Base-by-base conservation (phyloP, 2,329 filamentous ascomycete genomes). In the Didymella pinodella region DNA sequence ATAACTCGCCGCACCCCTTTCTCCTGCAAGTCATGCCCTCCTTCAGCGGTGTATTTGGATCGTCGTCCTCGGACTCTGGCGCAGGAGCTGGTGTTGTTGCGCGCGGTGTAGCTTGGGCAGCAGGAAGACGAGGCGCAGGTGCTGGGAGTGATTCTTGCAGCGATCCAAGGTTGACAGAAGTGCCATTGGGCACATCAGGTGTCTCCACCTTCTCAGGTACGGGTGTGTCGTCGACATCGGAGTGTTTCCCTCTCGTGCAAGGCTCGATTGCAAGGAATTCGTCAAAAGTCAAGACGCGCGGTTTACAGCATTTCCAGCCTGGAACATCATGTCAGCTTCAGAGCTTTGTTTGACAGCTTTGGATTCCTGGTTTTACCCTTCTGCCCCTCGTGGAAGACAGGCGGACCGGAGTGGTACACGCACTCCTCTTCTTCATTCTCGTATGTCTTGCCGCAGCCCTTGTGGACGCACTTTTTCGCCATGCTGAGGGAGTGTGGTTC, bases 241-340 rank as follows among this genome's bases (percentile, higher is more conserved):
- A 95, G 82, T 99, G 95, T 71, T 89, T 93, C 72, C 95, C 95
- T 12, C 89, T 91, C 26, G 95, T 97, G 84, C 95, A 99, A 36
- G 95, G 94, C 48, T 91, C 83, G 70, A 99, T 98, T 61, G 84
- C 79, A 78, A 99, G 91, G 83, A 99, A 99, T 81, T 99, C 95
- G 80, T 99, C 95, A 77, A 99, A 99, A 59, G 93, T 97, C 70
- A 99, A 84, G 70, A 98, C 93, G 73, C 95, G 90, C 57, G 93
- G 90, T 81, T 97, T 98, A 86, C 95, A 99, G 83, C 95, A 99
- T 82, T 96, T 96, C 94, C 95, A 98, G 75, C 95, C 94, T 97
- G 72, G 20, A 22, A n/a, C 18, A 4, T 16, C 5, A 29, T 14
- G 50, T 69, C 34, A 65, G 62, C 43, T 57, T 47, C 31, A 52